Evolutionary conservation across 192 early-diverging fungal genomes (phyloP).

Genomic region (Coemansia sp.): DNA sequence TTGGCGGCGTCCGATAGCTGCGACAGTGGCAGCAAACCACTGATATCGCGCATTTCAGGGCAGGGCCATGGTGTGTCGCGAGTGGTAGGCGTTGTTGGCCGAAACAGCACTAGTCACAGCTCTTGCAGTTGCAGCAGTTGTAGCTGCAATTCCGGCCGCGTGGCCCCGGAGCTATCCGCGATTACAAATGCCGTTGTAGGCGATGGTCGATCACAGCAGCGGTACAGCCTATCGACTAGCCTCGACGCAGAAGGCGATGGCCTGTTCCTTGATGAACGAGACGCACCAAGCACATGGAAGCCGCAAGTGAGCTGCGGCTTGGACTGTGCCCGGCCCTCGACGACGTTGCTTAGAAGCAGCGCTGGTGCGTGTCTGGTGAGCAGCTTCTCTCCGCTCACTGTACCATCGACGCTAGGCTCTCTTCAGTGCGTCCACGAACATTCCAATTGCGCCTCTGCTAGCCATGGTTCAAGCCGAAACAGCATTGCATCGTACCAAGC

Average conservation of each 20-base stretch:
- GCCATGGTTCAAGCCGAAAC: conserved; percentile 10
- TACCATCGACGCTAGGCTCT: conserved; percentile 45
- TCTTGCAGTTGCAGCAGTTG: background rate
- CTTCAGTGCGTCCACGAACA: too few species aligned
- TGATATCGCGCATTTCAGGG: background rate
- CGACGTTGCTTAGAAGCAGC: conserved; percentile 7
- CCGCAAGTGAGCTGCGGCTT: background rate
- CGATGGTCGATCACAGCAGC: background rate
- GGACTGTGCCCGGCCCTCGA: background rate
- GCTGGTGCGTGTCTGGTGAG: conserved; percentile 29
- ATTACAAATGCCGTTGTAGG: background rate
- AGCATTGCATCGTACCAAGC: background rate
- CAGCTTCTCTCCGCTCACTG: conserved; percentile 46
- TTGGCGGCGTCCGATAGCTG: background rate
- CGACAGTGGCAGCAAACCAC: background rate
- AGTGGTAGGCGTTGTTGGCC: too few species aligned
- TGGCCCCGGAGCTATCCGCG: background rate
- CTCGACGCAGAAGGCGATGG: too few species aligned
- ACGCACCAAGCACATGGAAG: too few species aligned
- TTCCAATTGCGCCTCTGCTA: too few species aligned
- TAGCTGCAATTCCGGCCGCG: background rate
- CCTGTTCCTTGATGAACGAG: too few species aligned
- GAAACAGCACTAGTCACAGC: conserved; percentile 3
- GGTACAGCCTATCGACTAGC: too few species aligned
- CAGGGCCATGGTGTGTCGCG: conserved; percentile 3